Conservation (phyloP, 768 basidiomycete genomes). For the Collybiopsis luxurians region DNA sequence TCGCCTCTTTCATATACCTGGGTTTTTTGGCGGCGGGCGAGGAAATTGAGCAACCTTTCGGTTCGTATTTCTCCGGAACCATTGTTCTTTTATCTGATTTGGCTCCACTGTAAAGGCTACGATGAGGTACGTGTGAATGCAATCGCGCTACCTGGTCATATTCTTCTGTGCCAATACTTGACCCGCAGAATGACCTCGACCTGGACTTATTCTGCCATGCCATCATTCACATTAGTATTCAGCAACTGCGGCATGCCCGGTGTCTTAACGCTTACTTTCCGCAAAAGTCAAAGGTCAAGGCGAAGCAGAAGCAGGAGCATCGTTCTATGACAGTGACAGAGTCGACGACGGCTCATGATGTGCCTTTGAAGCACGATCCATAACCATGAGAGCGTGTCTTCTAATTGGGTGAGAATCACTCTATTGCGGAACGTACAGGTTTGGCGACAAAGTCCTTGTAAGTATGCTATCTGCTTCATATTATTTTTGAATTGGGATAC, state of each 20-base stretch:
- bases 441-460: too few relatives aligned
- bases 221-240: conserved; percentile 56
- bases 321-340: conserved; percentile 1
- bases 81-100: neutral
- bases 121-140: conserved; percentile 43
- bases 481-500: too few relatives aligned
- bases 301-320: conserved; percentile 1
- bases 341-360: neutral
- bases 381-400: too few relatives aligned
- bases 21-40: conserved; percentile 72
- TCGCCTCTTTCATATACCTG: conserved; percentile 70
- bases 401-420: too few relatives aligned
- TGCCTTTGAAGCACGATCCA: too few relatives aligned
- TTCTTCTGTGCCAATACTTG: too few relatives aligned
- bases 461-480: too few relatives aligned
- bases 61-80: conserved; percentile 26
- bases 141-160: too few relatives aligned
- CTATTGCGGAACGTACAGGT: too few relatives aligned
- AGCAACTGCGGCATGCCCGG: conserved; percentile 48
- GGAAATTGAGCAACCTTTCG: conserved; percentile 69
- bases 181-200: conserved; percentile 58
- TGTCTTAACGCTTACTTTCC: conserved; percentile 44
- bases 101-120: conserved; percentile 39
- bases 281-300: neutral
- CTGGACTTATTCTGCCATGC: conserved; percentile 61